A percentile compares a stretch with the other conserved stretches of the same genome.
Evolutionary conservation across 2,329 filamentous ascomycete genomes (phyloP).

Genomic region (Penicillium digitatum): DNA sequence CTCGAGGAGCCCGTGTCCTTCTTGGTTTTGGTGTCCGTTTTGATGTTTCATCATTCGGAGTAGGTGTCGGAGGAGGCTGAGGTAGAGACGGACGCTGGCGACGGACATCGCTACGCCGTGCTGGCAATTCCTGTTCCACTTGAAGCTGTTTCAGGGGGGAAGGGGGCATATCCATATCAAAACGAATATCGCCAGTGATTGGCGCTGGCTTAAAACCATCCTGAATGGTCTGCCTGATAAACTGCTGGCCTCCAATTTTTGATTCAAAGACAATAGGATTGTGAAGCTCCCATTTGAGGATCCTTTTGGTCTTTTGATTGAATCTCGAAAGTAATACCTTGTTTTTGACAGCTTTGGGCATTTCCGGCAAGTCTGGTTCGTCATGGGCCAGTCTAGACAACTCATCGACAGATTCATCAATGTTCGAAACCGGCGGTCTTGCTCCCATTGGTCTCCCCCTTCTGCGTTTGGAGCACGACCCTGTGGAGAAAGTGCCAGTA

Average conservation of each 20-base stretch:
- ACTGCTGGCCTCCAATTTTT: conserved; percentile 24
- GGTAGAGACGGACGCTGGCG: neutral
- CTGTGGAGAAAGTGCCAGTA: conserved; percentile 47
- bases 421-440: conserved; percentile 3
- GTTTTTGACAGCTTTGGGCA: conserved; percentile 9
- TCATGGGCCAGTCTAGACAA: conserved; percentile 32
- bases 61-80: neutral
- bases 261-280: conserved; percentile 29
- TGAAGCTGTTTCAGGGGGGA: neutral
- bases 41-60: neutral
- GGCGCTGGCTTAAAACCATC: conserved; percentile 31
- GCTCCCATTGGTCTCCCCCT: conserved; percentile 4
- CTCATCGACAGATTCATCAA: conserved; percentile 23
- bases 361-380: conserved; percentile 10
- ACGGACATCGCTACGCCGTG: conserved; percentile 1
- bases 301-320: conserved; percentile 29
- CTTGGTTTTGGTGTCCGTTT: neutral
- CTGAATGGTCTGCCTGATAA: conserved; percentile 39
- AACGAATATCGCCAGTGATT: conserved; percentile 33
- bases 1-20: neutral
- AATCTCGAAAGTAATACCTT: conserved; percentile 29
- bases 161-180: conserved; percentile 25
- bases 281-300: conserved; percentile 39
- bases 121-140: conserved; percentile 4
- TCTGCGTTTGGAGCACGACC: conserved; percentile 26